Conservation (phyloP, 805 yeast genomes). For the Ogataea methanolica region DNA sequence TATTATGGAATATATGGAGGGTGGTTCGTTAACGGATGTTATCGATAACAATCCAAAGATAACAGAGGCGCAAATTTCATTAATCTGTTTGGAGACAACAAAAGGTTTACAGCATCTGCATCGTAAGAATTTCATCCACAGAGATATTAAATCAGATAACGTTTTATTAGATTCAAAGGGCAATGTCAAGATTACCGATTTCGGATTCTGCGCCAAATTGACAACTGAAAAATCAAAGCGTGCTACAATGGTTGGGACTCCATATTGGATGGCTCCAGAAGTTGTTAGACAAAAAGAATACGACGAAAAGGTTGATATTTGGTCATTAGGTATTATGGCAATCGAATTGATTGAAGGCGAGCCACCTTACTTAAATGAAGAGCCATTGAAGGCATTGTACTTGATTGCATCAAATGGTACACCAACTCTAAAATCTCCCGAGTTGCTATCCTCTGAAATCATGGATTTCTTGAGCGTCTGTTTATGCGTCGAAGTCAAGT, state of each 20-base stretch:
- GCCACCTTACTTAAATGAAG: conserved; percentile 96
- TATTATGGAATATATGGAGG: conserved; percentile 99
- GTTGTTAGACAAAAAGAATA: conserved; percentile 92
- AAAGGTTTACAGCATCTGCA: conserved; percentile 91
- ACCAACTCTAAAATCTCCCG: conserved; percentile 85
- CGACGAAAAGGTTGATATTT: conserved; percentile 94
- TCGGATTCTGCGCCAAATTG: conserved; percentile 91
- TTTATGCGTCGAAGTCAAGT: conserved; percentile 88
- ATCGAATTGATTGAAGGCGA: conserved; percentile 99
- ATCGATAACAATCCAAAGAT: conserved; percentile 82
- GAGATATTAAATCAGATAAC: conserved; percentile 96
- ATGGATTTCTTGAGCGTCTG: conserved; percentile 87
- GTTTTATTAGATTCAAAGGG: conserved; percentile 79
- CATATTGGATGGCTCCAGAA: conserved; percentile 99
- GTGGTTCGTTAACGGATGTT: conserved; percentile 94
- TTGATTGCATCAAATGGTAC: conserved; percentile 96
- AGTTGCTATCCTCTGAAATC: conserved; percentile 63
- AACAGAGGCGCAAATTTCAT: conserved; percentile 84
- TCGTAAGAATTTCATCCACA: conserved; percentile 86
- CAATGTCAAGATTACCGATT: conserved; percentile 91
- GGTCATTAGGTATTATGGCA: conserved; percentile 98
- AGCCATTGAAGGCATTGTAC: conserved; percentile 89
- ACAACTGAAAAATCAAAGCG: conserved; percentile 79
- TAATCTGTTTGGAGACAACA: conserved; percentile 85
- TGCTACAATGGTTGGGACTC: conserved; percentile 98